Evolutionary conservation across 2,329 filamentous ascomycete genomes (phyloP).

Genomic region (Colletotrichum lini): DNA sequence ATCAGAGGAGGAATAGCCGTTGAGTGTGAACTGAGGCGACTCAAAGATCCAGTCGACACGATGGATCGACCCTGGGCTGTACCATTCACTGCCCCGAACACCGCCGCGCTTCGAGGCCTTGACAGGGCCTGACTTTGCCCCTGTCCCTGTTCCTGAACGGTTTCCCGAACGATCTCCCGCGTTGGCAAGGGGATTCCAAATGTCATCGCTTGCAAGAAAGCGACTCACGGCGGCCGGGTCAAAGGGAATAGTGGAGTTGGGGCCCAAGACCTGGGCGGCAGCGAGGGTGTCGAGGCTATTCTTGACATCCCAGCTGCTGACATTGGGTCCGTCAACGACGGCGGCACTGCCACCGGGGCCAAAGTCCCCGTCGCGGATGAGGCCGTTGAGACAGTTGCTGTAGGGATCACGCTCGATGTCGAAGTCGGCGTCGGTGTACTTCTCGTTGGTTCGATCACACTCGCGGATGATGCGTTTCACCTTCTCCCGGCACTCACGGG

Average conservation of each 20-base stretch:
- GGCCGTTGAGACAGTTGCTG: slow-evolving; percentile 55
- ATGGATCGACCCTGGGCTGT: slow-evolving; percentile 57
- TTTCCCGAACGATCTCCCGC: background rate
- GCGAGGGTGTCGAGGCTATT: slow-evolving; percentile 45
- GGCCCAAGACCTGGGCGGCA: slow-evolving; percentile 44
- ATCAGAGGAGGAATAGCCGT: slow-evolving; percentile 57
- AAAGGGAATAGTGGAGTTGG: slow-evolving; percentile 42
- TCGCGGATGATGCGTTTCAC: slow-evolving; percentile 58
- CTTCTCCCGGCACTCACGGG: slow-evolving; percentile 56
- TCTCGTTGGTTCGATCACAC: slow-evolving; percentile 61
- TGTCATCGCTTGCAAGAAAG: slow-evolving; percentile 39
- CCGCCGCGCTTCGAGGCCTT: slow-evolving; percentile 28
- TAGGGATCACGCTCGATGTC: slow-evolving; percentile 57
- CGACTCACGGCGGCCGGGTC: slow-evolving; percentile 43
- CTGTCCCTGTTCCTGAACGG: background rate
- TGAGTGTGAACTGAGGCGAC: slow-evolving; percentile 57
- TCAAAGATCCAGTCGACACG: slow-evolving; percentile 61
- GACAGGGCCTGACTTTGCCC: background rate
- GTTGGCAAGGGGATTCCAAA: slow-evolving; percentile 8
- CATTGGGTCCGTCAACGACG: slow-evolving; percentile 28
- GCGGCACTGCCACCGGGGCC: slow-evolving; percentile 21
- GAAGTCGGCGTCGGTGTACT: slow-evolving; percentile 61
- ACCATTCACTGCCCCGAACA: slow-evolving; percentile 41
- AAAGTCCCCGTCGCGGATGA: slow-evolving; percentile 43
- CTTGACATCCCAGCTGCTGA: slow-evolving; percentile 45